phyloP scores from a whole-genome alignment of 305 asterid species.

The Caryopteris hybrid region DNA sequence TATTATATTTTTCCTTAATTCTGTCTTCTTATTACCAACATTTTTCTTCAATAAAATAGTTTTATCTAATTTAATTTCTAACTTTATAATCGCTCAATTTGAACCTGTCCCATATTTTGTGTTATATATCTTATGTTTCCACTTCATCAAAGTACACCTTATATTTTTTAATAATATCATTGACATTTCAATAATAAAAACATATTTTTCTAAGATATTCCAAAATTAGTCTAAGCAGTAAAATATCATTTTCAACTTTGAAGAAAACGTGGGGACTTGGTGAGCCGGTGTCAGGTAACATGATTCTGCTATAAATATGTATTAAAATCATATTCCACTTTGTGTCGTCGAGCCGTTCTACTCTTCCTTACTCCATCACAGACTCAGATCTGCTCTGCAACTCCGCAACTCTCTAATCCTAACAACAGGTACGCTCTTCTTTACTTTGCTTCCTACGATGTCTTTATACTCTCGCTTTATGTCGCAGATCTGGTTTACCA shows the following conservation, averaged over 20 bases:
- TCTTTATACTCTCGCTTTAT: neutral
- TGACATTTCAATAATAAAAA: too few species aligned
- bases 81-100: too few species aligned
- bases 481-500: neutral
- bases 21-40: too few species aligned
- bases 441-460: neutral
- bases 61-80: too few species aligned
- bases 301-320: slow-evolving; percentile 9
- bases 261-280: neutral
- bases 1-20: too few species aligned
- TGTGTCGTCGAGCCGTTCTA: neutral
- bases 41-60: too few species aligned
- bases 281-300: slow-evolving; percentile 20
- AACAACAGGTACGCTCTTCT: neutral
- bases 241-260: neutral
- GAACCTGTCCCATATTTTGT: too few species aligned
- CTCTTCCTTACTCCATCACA: neutral
- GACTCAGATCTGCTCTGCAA: slow-evolving; percentile 26
- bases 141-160: too few species aligned
- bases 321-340: neutral
- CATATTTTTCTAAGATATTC: too few species aligned
- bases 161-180: too few species aligned
- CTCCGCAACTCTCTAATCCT: neutral
- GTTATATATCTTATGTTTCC: too few species aligned
- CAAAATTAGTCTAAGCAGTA: too few species aligned